Evolutionary conservation across 805 yeast species (phyloP), one percentile per base, ranked within the genome.

Genomic region (Candida michaelii): DNA sequence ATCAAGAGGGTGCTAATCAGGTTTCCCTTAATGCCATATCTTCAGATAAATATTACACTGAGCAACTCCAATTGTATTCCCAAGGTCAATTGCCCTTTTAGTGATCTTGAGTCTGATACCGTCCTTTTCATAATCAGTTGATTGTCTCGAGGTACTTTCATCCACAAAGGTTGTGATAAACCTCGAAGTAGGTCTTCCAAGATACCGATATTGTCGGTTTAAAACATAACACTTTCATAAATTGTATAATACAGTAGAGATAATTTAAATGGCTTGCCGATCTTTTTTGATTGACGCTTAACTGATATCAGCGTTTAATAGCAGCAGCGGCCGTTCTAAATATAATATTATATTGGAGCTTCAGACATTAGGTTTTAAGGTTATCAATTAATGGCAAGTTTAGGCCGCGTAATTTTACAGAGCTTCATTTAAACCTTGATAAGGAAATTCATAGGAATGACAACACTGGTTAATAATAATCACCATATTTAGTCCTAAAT

Each of bases 121-220:
- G 5, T 31, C 35, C 35, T 31, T 31, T 8, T 31, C 35, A 18
- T 31, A 31, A 31, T 16, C 35, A 8, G 35, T 31, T 16, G 35
- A 31, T 31, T 31, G 35, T 31, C 17, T 31, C 4, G 24, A 16
- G 24, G 35, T 31, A 16, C 4, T 16, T 9, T 31, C 35, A 31
- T 31, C 24, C 14, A 31, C 35, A 13, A 31, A 31, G 10, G 23
- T 31, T 17, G 35, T 31, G 11, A 31, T 31, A 16, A 31, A 13
- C 24, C 17, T 31, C 17, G 35, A 31, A 31, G 35, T 6, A 31
- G 35, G 24, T 15, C 12, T 31, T 16, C 24, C 35, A 18, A 31
- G 35, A 16, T 17, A 31, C 24, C 5, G 23, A 31, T 31, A 31
- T 31, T 31, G 35, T 31, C 35, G 16, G 24, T 31, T 17, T 16